phyloP scores from a whole-genome alignment of 495 filamentous ascomycete genomes.

The Podospora pseudopauciseta region DNA sequence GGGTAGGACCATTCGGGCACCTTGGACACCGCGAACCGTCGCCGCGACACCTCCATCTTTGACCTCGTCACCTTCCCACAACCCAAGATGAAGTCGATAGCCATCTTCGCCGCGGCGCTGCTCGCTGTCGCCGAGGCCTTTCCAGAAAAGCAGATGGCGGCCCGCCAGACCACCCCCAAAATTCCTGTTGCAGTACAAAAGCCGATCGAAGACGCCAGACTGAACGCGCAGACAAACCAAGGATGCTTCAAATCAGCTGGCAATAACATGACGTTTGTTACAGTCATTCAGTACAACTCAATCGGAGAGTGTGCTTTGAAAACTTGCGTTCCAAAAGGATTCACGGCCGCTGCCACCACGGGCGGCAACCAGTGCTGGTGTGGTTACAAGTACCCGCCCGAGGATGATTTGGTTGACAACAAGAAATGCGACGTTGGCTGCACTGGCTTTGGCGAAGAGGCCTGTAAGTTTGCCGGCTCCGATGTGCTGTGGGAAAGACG shows the following conservation, averaged over 20 bases:
- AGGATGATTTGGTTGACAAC: slow-evolving; percentile 43
- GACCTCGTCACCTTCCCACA: background rate
- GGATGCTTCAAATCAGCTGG: slow-evolving; percentile 35
- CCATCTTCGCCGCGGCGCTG: slow-evolving; percentile 20
- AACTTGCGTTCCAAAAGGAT: slow-evolving; percentile 15
- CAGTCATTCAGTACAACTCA: slow-evolving; percentile 15
- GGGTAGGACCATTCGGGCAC: background rate
- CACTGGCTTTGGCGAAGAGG: slow-evolving; percentile 48
- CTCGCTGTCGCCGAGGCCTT: slow-evolving; percentile 18
- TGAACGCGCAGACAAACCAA: slow-evolving; percentile 15
- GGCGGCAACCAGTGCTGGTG: slow-evolving; percentile 54
- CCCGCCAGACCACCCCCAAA: slow-evolving; percentile 3
- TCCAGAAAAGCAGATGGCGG: slow-evolving; percentile 7
- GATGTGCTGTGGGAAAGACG: background rate
- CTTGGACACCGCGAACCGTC: background rate
- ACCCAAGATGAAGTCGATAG: slow-evolving; percentile 30
- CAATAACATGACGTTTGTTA: slow-evolving; percentile 1
- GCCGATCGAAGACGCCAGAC: slow-evolving; percentile 5
- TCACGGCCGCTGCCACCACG: slow-evolving; percentile 18
- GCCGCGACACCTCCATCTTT: background rate
- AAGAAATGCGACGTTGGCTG: slow-evolving; percentile 54
- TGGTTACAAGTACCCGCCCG: slow-evolving; percentile 55
- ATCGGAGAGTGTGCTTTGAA: slow-evolving; percentile 17
- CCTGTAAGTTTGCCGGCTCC: slow-evolving; percentile 50
- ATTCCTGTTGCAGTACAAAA: slow-evolving; percentile 5